A percentile compares a stretch with the other conserved stretches of the same genome.
These are phyloP conservation scores for Toxicodendron radicans DNA, from an alignment of 345 rosid species.

Conservation along the genomic window DNA sequence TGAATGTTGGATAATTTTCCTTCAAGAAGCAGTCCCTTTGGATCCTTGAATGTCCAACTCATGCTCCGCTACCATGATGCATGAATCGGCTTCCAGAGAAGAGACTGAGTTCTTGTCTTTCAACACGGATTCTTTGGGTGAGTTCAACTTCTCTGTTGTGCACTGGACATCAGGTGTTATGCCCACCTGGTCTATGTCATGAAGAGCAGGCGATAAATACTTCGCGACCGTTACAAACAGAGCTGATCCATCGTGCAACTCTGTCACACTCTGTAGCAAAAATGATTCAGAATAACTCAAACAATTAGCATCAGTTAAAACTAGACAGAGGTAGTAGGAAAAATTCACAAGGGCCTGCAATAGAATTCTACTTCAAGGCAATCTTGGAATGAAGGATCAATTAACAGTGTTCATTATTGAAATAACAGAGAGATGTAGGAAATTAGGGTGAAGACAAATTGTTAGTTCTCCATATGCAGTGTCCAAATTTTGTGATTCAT, in stretches of 20 bases:
- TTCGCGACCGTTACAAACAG: constrained; percentile 88
- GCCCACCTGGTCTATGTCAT: constrained; percentile 84
- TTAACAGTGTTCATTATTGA: too few relatives aligned
- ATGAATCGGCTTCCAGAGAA: constrained; percentile 83
- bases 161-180: constrained; percentile 83
- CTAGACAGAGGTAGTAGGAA: neutral
- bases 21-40: constrained; percentile 67
- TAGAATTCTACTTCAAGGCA: too few relatives aligned
- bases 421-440: too few relatives aligned
- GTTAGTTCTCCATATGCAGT: too few relatives aligned
- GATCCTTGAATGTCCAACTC: constrained; percentile 65
- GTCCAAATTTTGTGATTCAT: too few relatives aligned
- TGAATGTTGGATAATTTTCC: constrained; percentile 10
- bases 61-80: constrained; percentile 89
- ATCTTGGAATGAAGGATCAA: too few relatives aligned
- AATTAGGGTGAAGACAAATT: too few relatives aligned
- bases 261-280: constrained; percentile 66
- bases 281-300: constrained; percentile 18
- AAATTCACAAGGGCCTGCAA: neutral
- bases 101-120: constrained; percentile 46
- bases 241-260: constrained; percentile 88
- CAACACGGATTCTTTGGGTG: constrained; percentile 44
- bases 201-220: constrained; percentile 84
- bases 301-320: constrained; percentile 11
- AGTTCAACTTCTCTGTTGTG: constrained; percentile 65